These are phyloP conservation scores for Aschersonia sp. DNA, from an alignment of 2,329 filamentous ascomycete species.

Conservation along the genomic window DNA sequence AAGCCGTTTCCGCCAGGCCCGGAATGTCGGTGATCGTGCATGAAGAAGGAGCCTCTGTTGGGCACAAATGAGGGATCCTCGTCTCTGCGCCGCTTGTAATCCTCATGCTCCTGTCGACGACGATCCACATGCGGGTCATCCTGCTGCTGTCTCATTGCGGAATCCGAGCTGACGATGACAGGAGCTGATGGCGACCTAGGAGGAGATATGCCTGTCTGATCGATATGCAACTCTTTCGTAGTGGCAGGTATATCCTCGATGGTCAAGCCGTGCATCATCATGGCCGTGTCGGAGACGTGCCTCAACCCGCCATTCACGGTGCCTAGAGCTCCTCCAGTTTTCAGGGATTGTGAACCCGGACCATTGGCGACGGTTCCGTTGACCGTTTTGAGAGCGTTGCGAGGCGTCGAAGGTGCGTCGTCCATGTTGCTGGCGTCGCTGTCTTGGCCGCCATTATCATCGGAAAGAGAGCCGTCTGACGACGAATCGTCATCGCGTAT, in stretches of 20 bases:
- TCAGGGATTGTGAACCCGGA: constrained; percentile 4
- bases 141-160: constrained; percentile 26
- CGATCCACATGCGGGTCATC: constrained; percentile 51
- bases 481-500: constrained; percentile 51
- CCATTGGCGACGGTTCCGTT: constrained; percentile 20
- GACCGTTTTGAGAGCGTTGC: constrained; percentile 23
- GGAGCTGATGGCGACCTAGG: constrained; percentile 29
- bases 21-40: constrained; percentile 81
- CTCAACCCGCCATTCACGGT: constrained; percentile 16
- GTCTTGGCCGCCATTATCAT: constrained; percentile 44
- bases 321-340: neutral
- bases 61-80: constrained; percentile 88
- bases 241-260: constrained; percentile 26
- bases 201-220: constrained; percentile 24
- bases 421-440: constrained; percentile 52
- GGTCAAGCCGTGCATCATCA: constrained; percentile 42
- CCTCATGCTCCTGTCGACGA: constrained; percentile 75
- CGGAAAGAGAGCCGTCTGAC: constrained; percentile 50
- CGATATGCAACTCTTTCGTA: constrained; percentile 31
- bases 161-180: constrained; percentile 39
- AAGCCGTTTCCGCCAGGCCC: constrained; percentile 69
- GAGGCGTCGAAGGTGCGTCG: constrained; percentile 36
- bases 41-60: constrained; percentile 88
- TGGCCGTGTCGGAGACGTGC: constrained; percentile 36
- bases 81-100: constrained; percentile 77